These are phyloP conservation scores for Setaria viridis DNA, from an alignment of 202 grass and related monocot species.

Conservation along the genomic window DNA sequence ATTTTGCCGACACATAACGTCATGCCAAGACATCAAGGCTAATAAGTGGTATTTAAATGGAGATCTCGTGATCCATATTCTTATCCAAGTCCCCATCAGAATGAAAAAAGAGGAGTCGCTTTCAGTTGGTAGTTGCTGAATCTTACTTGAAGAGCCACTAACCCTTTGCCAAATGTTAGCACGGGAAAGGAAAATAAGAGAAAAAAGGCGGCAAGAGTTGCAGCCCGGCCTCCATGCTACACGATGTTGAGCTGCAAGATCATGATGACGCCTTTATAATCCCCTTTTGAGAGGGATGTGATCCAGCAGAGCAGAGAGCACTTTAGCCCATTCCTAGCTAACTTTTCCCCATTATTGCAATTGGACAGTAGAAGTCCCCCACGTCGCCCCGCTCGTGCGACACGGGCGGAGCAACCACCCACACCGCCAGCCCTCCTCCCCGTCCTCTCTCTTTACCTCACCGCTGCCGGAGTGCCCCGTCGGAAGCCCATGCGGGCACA, in stretches of 20 bases:
- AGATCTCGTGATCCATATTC: constrained; percentile 29
- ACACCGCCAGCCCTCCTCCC: too few species aligned
- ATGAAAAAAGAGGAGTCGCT: not conserved
- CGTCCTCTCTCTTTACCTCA: too few species aligned
- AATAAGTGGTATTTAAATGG: not conserved
- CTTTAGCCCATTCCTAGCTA: not conserved
- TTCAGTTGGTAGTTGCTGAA: constrained; percentile 39
- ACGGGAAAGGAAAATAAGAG: not conserved
- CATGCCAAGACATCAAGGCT: not conserved
- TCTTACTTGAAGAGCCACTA: constrained; percentile 19
- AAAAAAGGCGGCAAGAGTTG: not conserved
- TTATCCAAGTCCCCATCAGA: constrained; percentile 35
- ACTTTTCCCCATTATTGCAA: not conserved
- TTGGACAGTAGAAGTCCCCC: not conserved
- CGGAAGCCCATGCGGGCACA: too few species aligned
- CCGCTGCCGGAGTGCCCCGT: too few species aligned
- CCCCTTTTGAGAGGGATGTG: constrained; percentile 8
- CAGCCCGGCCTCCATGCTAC: not conserved
- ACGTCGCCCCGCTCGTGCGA: too few species aligned
- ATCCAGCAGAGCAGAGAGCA: not conserved
- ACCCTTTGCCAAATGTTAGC: constrained; percentile 23
- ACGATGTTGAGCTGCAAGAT: constrained; percentile 4
- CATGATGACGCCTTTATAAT: not conserved
- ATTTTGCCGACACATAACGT: constrained; percentile 37
- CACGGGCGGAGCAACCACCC: too few species aligned